A percentile compares a stretch with the other conserved stretches of the same genome.
These are phyloP conservation scores for Leishmania martiniquensis DNA, from an alignment of 208 protist species.

Conservation along the genomic window DNA sequence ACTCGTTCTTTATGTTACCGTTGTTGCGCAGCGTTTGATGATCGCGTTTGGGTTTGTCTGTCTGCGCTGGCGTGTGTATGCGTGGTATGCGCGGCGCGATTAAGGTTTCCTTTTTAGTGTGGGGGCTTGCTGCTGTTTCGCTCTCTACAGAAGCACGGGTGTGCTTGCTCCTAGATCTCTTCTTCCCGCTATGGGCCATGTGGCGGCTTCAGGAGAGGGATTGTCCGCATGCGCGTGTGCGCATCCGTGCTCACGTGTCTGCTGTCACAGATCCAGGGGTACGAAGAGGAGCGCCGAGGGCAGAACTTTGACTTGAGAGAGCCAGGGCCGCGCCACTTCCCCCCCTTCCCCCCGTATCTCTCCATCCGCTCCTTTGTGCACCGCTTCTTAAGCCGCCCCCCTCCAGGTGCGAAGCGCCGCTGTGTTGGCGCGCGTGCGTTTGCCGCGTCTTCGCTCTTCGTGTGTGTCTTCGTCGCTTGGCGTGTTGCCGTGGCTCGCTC, in stretches of 20 bases:
- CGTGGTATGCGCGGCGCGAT: slow-evolving; percentile 2
- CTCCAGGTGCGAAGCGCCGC: background rate
- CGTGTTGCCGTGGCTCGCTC: background rate
- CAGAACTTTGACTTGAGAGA: background rate
- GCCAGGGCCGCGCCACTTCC: no score
- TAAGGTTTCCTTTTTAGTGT: slow-evolving; percentile 10
- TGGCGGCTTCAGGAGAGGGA: background rate
- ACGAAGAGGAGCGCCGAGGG: background rate
- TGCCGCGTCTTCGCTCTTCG: background rate
- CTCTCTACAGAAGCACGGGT: background rate
- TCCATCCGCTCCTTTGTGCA: background rate
- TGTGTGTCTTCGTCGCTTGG: background rate
- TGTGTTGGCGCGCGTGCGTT: background rate
- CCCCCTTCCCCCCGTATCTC: background rate
- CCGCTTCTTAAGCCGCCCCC: background rate
- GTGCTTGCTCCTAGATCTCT: background rate
- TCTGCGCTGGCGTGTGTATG: background rate
- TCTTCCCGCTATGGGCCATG: background rate
- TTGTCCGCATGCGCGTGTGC: background rate
- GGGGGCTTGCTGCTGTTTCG: slow-evolving; percentile 10
- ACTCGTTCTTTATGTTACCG: slow-evolving; percentile 9
- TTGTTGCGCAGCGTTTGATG: slow-evolving; percentile 1
- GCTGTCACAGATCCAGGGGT: background rate
- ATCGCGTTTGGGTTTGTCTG: slow-evolving; percentile 7
- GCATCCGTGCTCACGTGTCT: background rate